Conservation (phyloP, 768 basidiomycete genomes). For the Nidula microcarpa region DNA sequence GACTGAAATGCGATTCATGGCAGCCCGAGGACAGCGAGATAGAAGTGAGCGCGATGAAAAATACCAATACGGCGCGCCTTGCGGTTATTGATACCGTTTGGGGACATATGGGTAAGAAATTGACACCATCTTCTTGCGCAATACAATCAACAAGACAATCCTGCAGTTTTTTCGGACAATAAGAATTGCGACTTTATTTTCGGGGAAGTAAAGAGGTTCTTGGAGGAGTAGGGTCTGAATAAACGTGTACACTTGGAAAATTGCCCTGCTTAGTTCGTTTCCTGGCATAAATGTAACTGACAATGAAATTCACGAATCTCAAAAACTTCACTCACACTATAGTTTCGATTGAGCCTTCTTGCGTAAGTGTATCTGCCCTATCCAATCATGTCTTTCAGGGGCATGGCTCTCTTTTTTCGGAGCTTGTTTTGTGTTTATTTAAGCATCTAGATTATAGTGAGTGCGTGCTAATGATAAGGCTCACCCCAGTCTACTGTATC, state of each 20-base stretch:
- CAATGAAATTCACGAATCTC: no score
- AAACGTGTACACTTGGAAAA: no score
- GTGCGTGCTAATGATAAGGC: constrained; percentile 3
- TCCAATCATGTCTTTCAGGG: constrained; percentile 1
- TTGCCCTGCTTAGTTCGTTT: no score
- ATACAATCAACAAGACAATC: constrained; percentile 1
- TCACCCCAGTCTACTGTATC: constrained; percentile 17
- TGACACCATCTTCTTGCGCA: background rate
- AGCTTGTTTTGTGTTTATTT: background rate
- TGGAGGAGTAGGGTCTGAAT: constrained; percentile 23
- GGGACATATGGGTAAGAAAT: constrained; percentile 50
- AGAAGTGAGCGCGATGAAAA: constrained; percentile 36
- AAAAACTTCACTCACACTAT: no score
- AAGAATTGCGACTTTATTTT: constrained; percentile 40
- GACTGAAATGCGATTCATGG: background rate
- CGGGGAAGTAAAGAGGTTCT: constrained; percentile 38
- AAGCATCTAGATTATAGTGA: background rate
- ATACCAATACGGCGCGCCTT: constrained; percentile 33
- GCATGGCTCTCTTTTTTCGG: constrained; percentile 7
- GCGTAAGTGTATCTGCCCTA: constrained; percentile 1
- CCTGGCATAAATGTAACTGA: no score
- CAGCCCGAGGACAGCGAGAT: constrained; percentile 52
- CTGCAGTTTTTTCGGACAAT: constrained; percentile 13
- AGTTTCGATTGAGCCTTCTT: no score
- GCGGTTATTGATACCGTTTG: constrained; percentile 53